These are phyloP conservation scores for Coprinopsis strossmayeri DNA, from an alignment of 768 basidiomycete species.

Conservation along the genomic window DNA sequence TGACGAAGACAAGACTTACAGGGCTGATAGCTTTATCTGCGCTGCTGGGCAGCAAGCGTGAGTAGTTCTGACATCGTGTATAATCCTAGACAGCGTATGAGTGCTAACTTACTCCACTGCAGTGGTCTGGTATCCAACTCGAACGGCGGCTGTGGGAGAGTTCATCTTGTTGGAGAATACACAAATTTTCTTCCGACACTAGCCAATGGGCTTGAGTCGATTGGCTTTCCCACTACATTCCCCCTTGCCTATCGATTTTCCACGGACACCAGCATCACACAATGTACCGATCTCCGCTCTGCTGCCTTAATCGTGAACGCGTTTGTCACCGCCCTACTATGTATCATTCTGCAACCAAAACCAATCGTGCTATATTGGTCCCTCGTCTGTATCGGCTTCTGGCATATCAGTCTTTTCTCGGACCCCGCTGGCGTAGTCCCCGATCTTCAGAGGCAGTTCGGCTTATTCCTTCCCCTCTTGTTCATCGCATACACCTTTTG, in stretches of 20 bases:
- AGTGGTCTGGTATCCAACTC: constrained; percentile 61
- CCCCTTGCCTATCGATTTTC: constrained; percentile 63
- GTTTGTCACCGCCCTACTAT: constrained; percentile 57
- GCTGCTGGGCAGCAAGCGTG: constrained; percentile 79
- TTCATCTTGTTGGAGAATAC: constrained; percentile 67
- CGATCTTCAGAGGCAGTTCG: constrained; percentile 64
- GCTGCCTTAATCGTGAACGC: constrained; percentile 70
- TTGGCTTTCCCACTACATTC: constrained; percentile 71
- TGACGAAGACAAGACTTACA: constrained; percentile 62
- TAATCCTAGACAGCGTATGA: not conserved
- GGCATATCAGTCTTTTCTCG: constrained; percentile 79
- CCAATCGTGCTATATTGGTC: constrained; percentile 68
- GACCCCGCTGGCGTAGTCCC: constrained; percentile 66
- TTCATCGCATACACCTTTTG: constrained; percentile 79
- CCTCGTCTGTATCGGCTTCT: constrained; percentile 78
- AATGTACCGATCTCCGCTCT: constrained; percentile 68
- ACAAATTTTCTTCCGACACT: constrained; percentile 56
- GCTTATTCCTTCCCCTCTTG: constrained; percentile 68
- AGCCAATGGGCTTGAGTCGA: constrained; percentile 58
- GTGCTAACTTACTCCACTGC: constrained; percentile 9
- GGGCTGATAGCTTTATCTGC: constrained; percentile 83
- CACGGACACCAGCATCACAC: constrained; percentile 38
- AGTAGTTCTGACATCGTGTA: constrained; percentile 21
- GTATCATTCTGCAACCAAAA: constrained; percentile 66
- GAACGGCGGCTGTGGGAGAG: constrained; percentile 70